Base-by-base conservation (phyloP, 495 filamentous ascomycete genomes). In the Aspergillus sparsus region DNA sequence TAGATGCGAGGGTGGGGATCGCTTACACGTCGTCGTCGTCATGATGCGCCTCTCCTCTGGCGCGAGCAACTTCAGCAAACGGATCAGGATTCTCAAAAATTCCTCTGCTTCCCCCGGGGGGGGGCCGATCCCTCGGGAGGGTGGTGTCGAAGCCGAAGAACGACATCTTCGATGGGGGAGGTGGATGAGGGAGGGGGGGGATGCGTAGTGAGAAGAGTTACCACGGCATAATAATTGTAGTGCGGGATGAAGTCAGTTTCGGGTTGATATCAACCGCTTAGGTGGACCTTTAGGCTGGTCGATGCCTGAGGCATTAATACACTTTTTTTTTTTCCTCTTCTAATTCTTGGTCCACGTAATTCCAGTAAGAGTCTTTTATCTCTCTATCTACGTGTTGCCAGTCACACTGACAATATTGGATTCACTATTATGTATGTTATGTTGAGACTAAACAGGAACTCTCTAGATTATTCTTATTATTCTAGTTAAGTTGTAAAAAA, bases 11-110 rank as follows among this genome's bases (percentile, higher is more conserved):
- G 18, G 60, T 32, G 21, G 51, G 53, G 54, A 46, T 64, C 31
- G 82, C 92, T 75, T 83, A 93, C 82, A 83, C 90, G 67, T 95
- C 87, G 44, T 89, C 87, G 36, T 85, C 83, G 36, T 81, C 77
- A 41, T 68, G 76, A 49, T 55, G 63, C 7, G 67, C 74, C 61
- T 66, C 57, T 53, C 66, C 71, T 62, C 63, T 62, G 50, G 80
- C 75, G 62, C 75, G 75, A 53, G 88, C 85, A 49, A 96, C 83
- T 42, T 88, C 86, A 62, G 92, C 93, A 72, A 98, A 98, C 31
- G 94, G 89, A 78, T 98, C 91, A 55, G 87, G 85, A 51, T 86
- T 82, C 71, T 93, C 87, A 45, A 90, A 86, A 74, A 98, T 96
- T 61, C 94, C 94, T 50, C 82, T 78, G 35, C 78, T 65, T 60